Evolutionary conservation across 1,139 yeast genomes (phyloP), one percentile per base, ranked within the genome.

Genomic region (Scheffersomyces cryptocercus): DNA sequence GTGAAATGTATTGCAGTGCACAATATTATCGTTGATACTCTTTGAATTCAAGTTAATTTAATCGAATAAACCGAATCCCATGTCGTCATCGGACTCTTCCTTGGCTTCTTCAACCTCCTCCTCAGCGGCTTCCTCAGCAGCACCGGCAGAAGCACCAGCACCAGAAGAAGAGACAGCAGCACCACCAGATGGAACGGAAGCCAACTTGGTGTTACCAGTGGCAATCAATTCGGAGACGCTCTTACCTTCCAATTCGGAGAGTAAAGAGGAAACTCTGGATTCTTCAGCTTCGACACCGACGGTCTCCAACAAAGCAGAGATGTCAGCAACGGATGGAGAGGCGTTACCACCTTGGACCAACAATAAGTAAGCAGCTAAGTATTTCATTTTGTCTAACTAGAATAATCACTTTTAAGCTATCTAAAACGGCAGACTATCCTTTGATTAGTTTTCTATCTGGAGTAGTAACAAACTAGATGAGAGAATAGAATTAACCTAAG

Each of bases 41-140:
- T 20, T 20, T 20, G 26, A 5, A 20, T 20, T 20, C 26, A 37
- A n/a, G 24, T 20, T 51, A 43, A 48, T 61, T 75, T 85, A 86
- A 77, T 85, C 95, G 82, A 86, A 86, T 75, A 86, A 81, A 79
- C 93, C 93, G 85, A 85, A 83, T 62, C 91, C 93, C 91, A 86
- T 85, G 73, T 84, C 93, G 68, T 84, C 90, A 55, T 77, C 71
- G 67, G 63, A 69, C 60, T 67, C 71, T 52, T 64, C 58, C 51
- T 61, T 67, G 58, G 60, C 71, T 55, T 62, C 74, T 52, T 62
- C 71, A 46, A 59, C 69, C 49, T 60, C 68, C 54, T 61, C 71
- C 47, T 56, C 75, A 46, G 61, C 77, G 45, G 59, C 76, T 50
- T 61, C 76, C 43, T 55, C 76, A 43, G 63, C 73, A 50, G 62